Evolutionary conservation across 1,284 basidiomycete species (phyloP).

Genomic region (Trametes hirsuta): DNA sequence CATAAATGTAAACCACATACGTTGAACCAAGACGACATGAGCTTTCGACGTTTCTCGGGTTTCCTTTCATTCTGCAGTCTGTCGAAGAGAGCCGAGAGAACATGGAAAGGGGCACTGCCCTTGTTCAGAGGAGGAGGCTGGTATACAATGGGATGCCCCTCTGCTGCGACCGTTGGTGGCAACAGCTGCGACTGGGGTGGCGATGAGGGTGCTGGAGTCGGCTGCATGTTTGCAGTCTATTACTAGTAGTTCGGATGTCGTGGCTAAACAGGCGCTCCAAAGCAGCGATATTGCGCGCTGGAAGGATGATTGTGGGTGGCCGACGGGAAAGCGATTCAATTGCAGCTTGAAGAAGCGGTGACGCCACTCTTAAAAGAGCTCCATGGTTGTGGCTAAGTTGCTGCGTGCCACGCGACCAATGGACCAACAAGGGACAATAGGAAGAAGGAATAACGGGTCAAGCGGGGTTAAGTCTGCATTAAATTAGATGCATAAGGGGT

Average conservation of each 20-base stretch:
- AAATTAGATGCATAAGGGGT: slow-evolving; percentile 3
- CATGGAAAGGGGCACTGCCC: slow-evolving; percentile 68
- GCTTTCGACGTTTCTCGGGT: slow-evolving; percentile 66
- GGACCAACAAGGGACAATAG: slow-evolving; percentile 7
- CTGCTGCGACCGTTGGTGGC: slow-evolving; percentile 19
- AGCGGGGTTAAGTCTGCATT: neutral
- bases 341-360: neutral
- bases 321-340: slow-evolving; percentile 4
- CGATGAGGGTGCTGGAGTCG: slow-evolving; percentile 57
- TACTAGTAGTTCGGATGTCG: too few relatives aligned
- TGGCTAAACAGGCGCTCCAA: too few relatives aligned
- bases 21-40: slow-evolving; percentile 72
- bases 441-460: neutral
- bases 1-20: slow-evolving; percentile 47
- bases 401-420: slow-evolving; percentile 9
- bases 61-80: slow-evolving; percentile 70
- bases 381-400: neutral
- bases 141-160: slow-evolving; percentile 39
- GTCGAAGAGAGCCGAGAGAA: slow-evolving; percentile 69
- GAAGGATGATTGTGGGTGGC: neutral
- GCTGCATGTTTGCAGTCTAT: slow-evolving; percentile 35
- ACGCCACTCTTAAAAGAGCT: neutral
- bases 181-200: slow-evolving; percentile 25
- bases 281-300: too few relatives aligned
- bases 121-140: slow-evolving; percentile 62